These are phyloP conservation scores for Plenodomus biglobosus DNA, from an alignment of 2,329 filamentous ascomycete genomes.

Conservation along the genomic window DNA sequence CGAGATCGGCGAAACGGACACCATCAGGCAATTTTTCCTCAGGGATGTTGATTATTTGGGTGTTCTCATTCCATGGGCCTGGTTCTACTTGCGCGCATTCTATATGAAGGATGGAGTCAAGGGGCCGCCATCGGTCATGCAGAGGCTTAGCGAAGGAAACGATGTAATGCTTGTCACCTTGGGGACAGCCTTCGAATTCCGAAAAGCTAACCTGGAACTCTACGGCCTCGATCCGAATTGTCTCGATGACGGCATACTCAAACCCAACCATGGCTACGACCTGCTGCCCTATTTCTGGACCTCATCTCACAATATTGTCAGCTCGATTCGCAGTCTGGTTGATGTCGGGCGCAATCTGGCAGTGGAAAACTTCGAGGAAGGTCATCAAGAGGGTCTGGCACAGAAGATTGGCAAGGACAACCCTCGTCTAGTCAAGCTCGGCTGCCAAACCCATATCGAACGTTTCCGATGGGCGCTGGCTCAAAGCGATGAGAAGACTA, in stretches of 20 bases:
- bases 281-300: conserved; percentile 84
- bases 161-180: conserved; percentile 69
- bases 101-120: conserved; percentile 66
- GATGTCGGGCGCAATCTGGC: conserved; percentile 47
- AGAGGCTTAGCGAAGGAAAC: conserved; percentile 65
- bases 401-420: conserved; percentile 51
- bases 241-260: conserved; percentile 52
- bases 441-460: conserved; percentile 62
- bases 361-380: conserved; percentile 44
- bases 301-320: conserved; percentile 57
- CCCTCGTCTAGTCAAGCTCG: conserved; percentile 57
- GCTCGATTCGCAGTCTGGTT: conserved; percentile 44
- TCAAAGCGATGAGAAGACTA: conserved; percentile 53
- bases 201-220: conserved; percentile 64
- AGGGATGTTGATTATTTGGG: conserved; percentile 65
- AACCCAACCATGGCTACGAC: conserved; percentile 59
- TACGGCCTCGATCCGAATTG: conserved; percentile 74
- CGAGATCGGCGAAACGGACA: conserved; percentile 71
- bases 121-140: conserved; percentile 54
- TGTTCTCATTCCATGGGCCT: conserved; percentile 74
- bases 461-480: conserved; percentile 60
- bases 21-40: conserved; percentile 83
- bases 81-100: conserved; percentile 69
- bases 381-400: conserved; percentile 38
- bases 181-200: conserved; percentile 68